Conservation (phyloP, 257 asterid genomes). For the Apocynum venetum region DNA sequence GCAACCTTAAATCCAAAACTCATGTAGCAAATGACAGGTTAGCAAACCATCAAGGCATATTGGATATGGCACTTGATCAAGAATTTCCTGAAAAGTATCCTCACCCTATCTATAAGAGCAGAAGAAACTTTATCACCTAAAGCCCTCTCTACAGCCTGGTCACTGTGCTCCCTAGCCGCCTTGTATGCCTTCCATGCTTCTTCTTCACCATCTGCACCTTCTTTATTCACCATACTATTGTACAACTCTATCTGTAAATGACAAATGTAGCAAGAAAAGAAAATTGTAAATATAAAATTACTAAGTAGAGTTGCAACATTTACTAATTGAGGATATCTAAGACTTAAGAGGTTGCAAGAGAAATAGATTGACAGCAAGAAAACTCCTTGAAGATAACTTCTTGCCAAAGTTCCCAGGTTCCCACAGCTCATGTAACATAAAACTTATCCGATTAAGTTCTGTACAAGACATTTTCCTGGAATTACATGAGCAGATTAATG, state of each 20-base stretch:
- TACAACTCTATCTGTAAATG: constrained; percentile 75
- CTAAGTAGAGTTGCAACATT: neutral
- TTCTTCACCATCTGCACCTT: constrained; percentile 65
- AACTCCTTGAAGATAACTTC: neutral
- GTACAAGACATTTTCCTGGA: neutral
- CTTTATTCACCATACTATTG: constrained; percentile 83
- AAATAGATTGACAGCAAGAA: neutral
- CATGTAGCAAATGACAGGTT: constrained; percentile 15
- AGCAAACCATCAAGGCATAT: neutral
- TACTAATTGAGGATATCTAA: neutral
- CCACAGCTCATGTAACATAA: neutral
- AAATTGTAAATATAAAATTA: neutral
- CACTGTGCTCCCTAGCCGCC: constrained; percentile 85
- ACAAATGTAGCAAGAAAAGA: constrained; percentile 1
- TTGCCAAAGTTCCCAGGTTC: neutral
- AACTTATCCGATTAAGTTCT: neutral
- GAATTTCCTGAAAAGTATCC: constrained; percentile 1
- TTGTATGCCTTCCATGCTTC: constrained; percentile 74
- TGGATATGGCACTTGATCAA: neutral
- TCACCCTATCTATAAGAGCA: constrained; percentile 88
- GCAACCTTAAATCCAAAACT: constrained; percentile 17
- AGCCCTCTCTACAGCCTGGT: constrained; percentile 50
- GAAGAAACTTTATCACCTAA: constrained; percentile 73
- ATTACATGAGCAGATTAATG: constrained; percentile 2
- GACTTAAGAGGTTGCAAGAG: too few relatives aligned